Percentiles rank a stretch among this genome's conserved stretches.
These are phyloP conservation scores for Leishmania braziliensis DNA, from an alignment of 208 protist genomes.

Conservation along the genomic window DNA sequence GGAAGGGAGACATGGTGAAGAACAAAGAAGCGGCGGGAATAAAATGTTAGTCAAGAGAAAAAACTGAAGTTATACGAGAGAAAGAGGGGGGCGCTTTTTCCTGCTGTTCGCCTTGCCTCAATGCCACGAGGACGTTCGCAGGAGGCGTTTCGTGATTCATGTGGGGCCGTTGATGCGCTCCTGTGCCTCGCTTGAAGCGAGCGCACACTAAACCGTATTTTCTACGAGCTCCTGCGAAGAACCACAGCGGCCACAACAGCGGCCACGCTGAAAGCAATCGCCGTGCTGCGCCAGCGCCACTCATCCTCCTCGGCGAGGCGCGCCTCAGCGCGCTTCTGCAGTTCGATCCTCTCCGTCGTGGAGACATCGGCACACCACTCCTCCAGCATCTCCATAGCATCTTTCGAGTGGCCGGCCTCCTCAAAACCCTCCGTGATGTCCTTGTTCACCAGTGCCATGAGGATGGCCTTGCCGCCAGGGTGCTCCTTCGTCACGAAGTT, in stretches of 20 bases:
- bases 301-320: constrained; percentile 27
- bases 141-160: neutral
- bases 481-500: constrained; percentile 39
- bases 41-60: neutral
- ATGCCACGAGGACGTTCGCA: neutral
- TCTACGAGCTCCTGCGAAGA: constrained; percentile 27
- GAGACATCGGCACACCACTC: constrained; percentile 23
- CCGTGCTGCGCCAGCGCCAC: constrained; percentile 45
- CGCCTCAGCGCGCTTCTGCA: constrained; percentile 20
- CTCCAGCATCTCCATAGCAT: constrained; percentile 34
- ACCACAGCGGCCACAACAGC: constrained; percentile 24
- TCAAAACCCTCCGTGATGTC: constrained; percentile 51
- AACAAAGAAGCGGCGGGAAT: constrained; percentile 7
- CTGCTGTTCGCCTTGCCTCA: neutral
- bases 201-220: neutral
- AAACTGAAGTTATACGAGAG: neutral
- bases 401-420: constrained; percentile 34
- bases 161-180: neutral
- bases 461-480: constrained; percentile 34
- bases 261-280: constrained; percentile 37
- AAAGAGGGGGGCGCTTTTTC: neutral
- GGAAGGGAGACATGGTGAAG: neutral
- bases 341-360: neutral
- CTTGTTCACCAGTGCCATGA: constrained; percentile 21
- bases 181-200: neutral